phyloP scores from a whole-genome alignment of 2,329 filamentous ascomycete genomes.

The Pyricularia pennisetigena region DNA sequence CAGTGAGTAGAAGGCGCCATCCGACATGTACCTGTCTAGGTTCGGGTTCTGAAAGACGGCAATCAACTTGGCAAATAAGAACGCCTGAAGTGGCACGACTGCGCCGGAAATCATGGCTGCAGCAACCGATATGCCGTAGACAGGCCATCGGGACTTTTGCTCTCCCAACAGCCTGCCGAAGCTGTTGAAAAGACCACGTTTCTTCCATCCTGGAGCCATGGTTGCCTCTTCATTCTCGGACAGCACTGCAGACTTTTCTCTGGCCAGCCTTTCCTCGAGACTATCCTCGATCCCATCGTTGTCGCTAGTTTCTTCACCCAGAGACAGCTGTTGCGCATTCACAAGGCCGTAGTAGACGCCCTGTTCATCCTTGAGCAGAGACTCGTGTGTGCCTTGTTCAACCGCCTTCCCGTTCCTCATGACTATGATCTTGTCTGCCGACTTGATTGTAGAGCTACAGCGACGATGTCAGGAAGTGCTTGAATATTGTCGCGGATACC shows the following conservation, averaged over 20 bases:
- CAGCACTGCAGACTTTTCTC: conserved; percentile 34
- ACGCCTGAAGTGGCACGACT: conserved; percentile 40
- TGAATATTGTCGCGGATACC: background rate
- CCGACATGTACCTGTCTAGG: conserved; percentile 9
- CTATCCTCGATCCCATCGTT: conserved; percentile 28
- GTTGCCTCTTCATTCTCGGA: conserved; percentile 18
- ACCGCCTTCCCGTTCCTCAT: conserved; percentile 60
- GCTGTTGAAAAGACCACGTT: conserved; percentile 34
- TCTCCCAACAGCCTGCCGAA: conserved; percentile 49
- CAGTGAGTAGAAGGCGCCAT: conserved; percentile 48
- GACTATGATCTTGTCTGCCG: conserved; percentile 72
- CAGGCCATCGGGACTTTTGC: conserved; percentile 38
- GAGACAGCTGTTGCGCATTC: conserved; percentile 47
- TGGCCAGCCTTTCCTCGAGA: conserved; percentile 25
- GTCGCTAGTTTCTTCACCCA: conserved; percentile 35
- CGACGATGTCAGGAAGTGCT: background rate
- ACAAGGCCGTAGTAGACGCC: conserved; percentile 62
- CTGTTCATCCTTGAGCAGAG: conserved; percentile 47
- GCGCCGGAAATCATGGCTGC: conserved; percentile 33
- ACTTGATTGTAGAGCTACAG: conserved; percentile 54
- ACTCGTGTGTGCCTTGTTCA: conserved; percentile 68
- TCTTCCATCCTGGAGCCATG: conserved; percentile 19
- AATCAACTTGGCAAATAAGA: conserved; percentile 44
- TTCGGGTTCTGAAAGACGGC: conserved; percentile 32
- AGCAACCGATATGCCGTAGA: conserved; percentile 39